Percentiles rank a stretch among this genome's conserved stretches.
These are phyloP conservation scores for Cladosporium sp. DNA, from an alignment of 2,329 filamentous ascomycete species.

Conservation along the genomic window DNA sequence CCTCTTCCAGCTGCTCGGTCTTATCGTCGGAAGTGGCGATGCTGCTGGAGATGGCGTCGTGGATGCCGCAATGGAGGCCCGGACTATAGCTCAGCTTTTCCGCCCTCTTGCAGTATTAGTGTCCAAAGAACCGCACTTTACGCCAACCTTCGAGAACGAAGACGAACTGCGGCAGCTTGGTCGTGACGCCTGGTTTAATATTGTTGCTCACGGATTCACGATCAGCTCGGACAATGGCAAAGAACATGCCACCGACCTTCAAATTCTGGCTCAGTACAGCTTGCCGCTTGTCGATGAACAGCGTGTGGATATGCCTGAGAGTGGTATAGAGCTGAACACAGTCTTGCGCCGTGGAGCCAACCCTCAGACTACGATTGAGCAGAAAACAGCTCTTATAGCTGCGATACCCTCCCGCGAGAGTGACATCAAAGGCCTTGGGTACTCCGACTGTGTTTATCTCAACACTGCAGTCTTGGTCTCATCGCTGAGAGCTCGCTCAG, in stretches of 20 bases:
- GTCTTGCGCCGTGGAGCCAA: constrained; percentile 83
- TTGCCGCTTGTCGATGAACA: constrained; percentile 84
- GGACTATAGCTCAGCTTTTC: constrained; percentile 82
- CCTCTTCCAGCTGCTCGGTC: constrained; percentile 76
- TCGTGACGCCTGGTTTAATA: constrained; percentile 97
- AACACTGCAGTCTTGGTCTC: constrained; percentile 89
- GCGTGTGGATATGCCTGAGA: constrained; percentile 84
- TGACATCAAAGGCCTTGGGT: constrained; percentile 78
- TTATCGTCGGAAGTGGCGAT: constrained; percentile 87
- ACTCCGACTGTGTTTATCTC: constrained; percentile 87
- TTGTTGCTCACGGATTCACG: constrained; percentile 88
- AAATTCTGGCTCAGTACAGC: constrained; percentile 80
- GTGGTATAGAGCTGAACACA: constrained; percentile 94
- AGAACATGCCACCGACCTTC: constrained; percentile 70
- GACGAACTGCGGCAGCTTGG: constrained; percentile 53
- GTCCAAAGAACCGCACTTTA: constrained; percentile 51
- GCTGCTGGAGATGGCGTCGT: constrained; percentile 51
- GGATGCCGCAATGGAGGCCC: constrained; percentile 69
- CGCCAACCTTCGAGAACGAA: constrained; percentile 46
- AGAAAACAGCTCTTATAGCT: constrained; percentile 72
- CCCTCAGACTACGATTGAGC: constrained; percentile 69
- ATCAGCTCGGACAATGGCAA: constrained; percentile 68
- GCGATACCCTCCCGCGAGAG: constrained; percentile 71
- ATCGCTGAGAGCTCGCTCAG: constrained; percentile 76
- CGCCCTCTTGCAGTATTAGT: constrained; percentile 84